Conservation (phyloP, 805 yeast genomes). For the Metahyphopichia silvanorum region DNA sequence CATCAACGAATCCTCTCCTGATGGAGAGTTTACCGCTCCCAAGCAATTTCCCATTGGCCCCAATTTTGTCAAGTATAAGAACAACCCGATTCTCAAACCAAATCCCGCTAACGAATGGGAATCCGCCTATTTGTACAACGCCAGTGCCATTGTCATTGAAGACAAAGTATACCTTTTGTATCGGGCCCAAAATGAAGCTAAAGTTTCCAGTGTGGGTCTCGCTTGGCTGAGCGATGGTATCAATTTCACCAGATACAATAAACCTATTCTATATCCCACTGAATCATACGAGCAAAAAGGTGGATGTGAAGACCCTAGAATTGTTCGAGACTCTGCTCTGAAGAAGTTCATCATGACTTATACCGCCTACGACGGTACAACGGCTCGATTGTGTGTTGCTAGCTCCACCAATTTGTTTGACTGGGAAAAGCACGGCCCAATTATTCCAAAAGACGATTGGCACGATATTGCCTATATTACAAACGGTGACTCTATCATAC, state of each 20-base stretch:
- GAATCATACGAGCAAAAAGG: slow-evolving; percentile 40
- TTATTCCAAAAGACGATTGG: slow-evolving; percentile 27
- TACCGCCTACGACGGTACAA: slow-evolving; percentile 33
- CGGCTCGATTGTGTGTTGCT: slow-evolving; percentile 40
- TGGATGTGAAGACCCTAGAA: slow-evolving; percentile 43
- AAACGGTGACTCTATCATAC: slow-evolving; percentile 21
- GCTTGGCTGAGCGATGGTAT: slow-evolving; percentile 42
- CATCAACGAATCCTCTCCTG: slow-evolving; percentile 20
- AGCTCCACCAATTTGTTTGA: slow-evolving; percentile 30
- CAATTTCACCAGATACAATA: slow-evolving; percentile 24
- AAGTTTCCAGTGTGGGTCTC: slow-evolving; percentile 33
- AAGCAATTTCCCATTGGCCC: slow-evolving; percentile 40
- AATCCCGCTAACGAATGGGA: slow-evolving; percentile 36
- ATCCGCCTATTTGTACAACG: slow-evolving; percentile 38
- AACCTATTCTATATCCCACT: slow-evolving; percentile 33
- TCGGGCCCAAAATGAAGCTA: slow-evolving; percentile 34
- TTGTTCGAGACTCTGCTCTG: slow-evolving; percentile 33
- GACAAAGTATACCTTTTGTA: slow-evolving; percentile 34
- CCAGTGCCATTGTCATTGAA: slow-evolving; percentile 39
- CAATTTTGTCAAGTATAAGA: slow-evolving; percentile 25
- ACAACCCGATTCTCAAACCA: slow-evolving; percentile 37
- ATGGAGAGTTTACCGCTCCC: slow-evolving; percentile 36
- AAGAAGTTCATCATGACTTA: slow-evolving; percentile 37
- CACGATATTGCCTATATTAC: slow-evolving; percentile 25
- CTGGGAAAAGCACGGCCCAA: slow-evolving; percentile 38